Conservation (phyloP, 2,329 filamentous ascomycete species). For the Tolypocladium nubicola region DNA sequence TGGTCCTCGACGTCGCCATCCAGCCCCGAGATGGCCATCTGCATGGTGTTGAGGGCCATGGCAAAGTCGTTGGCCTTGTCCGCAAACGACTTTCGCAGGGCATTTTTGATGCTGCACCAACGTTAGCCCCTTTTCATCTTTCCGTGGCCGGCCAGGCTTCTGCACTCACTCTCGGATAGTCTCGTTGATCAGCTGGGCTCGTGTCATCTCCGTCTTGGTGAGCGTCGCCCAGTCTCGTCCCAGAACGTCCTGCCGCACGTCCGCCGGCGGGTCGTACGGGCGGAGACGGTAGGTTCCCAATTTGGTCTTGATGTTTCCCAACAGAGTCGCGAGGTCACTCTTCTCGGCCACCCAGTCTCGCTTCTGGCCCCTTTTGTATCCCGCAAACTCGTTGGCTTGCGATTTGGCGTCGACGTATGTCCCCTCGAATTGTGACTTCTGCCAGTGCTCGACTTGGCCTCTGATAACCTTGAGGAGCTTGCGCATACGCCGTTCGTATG, state of each 20-base stretch:
- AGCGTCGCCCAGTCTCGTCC: slow-evolving; percentile 74
- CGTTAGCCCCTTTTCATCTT: background rate
- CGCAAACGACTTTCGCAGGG: slow-evolving; percentile 81
- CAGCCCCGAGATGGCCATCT: slow-evolving; percentile 88
- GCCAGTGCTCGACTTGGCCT: slow-evolving; percentile 66
- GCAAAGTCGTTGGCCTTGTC: slow-evolving; percentile 99
- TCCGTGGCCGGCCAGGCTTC: background rate
- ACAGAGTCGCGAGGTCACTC: slow-evolving; percentile 81
- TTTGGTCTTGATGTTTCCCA: slow-evolving; percentile 99
- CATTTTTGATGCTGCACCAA: slow-evolving; percentile 72
- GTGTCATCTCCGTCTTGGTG: slow-evolving; percentile 73
- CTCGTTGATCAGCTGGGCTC: slow-evolving; percentile 93
- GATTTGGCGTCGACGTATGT: slow-evolving; percentile 88
- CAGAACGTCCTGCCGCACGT: slow-evolving; percentile 71
- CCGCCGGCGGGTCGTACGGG: slow-evolving; percentile 80
- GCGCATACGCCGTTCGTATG: slow-evolving; percentile 84
- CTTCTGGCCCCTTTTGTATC: slow-evolving; percentile 88
- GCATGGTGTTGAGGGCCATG: slow-evolving; percentile 86
- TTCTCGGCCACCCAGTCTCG: slow-evolving; percentile 96
- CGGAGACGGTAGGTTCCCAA: slow-evolving; percentile 86
- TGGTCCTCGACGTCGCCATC: slow-evolving; percentile 97
- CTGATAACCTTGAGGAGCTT: slow-evolving; percentile 67
- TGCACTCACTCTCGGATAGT: slow-evolving; percentile 76
- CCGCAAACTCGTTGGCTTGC: slow-evolving; percentile 69
- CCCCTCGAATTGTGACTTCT: slow-evolving; percentile 72